A percentile compares a stretch with the other conserved stretches of the same genome.
These are phyloP conservation scores for Globisporangium barbulae DNA, from an alignment of 352 stramenopile genomes.

Conservation along the genomic window DNA sequence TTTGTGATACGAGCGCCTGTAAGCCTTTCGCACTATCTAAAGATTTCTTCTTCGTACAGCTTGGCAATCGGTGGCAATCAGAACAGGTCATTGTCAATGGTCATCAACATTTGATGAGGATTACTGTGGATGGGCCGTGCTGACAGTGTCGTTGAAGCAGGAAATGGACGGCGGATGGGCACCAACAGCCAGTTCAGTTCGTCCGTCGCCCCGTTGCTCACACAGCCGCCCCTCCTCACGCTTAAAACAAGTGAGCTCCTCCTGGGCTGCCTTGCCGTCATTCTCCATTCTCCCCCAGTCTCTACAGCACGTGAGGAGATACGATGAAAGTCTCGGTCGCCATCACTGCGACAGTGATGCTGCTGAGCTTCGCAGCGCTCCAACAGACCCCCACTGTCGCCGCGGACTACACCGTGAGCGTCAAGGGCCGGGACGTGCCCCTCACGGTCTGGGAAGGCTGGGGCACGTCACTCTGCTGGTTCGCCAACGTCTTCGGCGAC, in stretches of 20 bases:
- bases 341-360: neutral
- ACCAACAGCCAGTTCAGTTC: too few species aligned
- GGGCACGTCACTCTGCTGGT: slow-evolving; percentile 63
- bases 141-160: too few species aligned
- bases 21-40: too few species aligned
- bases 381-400: neutral
- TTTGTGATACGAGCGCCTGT: too few species aligned
- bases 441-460: slow-evolving; percentile 46
- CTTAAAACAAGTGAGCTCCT: neutral
- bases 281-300: neutral
- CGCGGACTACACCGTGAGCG: slow-evolving; percentile 28
- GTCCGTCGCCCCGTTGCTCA: too few species aligned
- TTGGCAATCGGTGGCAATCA: too few species aligned
- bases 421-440: slow-evolving; percentile 18
- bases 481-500: slow-evolving; percentile 57
- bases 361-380: neutral
- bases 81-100: too few species aligned
- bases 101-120: too few species aligned
- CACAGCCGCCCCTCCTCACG: too few species aligned
- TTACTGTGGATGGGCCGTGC: too few species aligned
- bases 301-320: neutral
- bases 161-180: too few species aligned
- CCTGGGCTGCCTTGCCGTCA: neutral
- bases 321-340: slow-evolving; percentile 1
- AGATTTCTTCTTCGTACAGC: too few species aligned